These are phyloP conservation scores for Magnusiomyces clavatus DNA, from an alignment of 1,139 yeast genomes.

Conservation along the genomic window DNA sequence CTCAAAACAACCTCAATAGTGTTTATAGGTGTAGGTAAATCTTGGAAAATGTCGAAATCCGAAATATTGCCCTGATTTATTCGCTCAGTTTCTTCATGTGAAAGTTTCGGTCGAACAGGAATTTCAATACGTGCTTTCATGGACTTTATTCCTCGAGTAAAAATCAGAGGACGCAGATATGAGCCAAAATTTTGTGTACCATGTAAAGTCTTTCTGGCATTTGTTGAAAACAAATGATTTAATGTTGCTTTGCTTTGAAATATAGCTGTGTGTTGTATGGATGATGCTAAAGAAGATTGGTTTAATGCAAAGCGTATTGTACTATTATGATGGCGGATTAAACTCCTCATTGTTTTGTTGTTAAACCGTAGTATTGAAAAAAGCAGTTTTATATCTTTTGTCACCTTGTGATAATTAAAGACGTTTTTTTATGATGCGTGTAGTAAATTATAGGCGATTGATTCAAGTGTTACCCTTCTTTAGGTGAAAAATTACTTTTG, in stretches of 20 bases:
- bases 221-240: neutral
- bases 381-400: too few species aligned
- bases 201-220: neutral
- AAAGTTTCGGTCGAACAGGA: conserved; percentile 14
- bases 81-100: conserved; percentile 22
- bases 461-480: too few species aligned
- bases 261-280: neutral
- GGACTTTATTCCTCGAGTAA: conserved; percentile 10
- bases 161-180: neutral
- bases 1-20: conserved; percentile 40
- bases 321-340: too few species aligned
- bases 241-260: too few species aligned
- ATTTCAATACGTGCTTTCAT: conserved; percentile 12
- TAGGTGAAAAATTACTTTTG: too few species aligned
- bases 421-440: too few species aligned
- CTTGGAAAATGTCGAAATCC: conserved; percentile 30
- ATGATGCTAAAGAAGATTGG: too few species aligned
- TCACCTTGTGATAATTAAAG: too few species aligned
- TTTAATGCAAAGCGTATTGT: too few species aligned
- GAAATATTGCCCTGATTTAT: conserved; percentile 21
- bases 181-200: neutral
- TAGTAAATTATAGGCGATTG: too few species aligned
- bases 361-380: too few species aligned
- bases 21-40: conserved; percentile 29
- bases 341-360: too few species aligned